Evolutionary conservation across 2,329 filamentous ascomycete genomes (phyloP).

Genomic region (Hymenotorrendiella dingleyae): DNA sequence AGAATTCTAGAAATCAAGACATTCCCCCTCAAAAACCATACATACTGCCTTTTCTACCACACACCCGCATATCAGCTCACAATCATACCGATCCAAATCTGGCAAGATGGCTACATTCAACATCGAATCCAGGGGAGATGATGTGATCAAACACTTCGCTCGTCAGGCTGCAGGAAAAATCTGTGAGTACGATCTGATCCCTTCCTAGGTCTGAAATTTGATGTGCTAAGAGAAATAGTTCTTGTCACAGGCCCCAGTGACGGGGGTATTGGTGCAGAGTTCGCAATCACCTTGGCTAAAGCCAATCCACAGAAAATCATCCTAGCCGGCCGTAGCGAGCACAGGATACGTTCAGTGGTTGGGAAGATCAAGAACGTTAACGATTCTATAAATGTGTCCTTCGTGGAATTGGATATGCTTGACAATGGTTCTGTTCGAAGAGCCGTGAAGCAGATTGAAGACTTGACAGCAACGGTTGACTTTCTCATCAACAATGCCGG

Average conservation of each 20-base stretch:
- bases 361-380: constrained; percentile 10
- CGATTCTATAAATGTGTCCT: constrained; percentile 9
- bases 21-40: too few relatives aligned
- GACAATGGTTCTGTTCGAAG: constrained; percentile 35
- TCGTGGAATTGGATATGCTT: constrained; percentile 32
- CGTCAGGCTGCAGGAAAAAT: constrained; percentile 30
- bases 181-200: background rate
- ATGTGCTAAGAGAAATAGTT: background rate
- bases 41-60: too few relatives aligned
- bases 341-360: constrained; percentile 16
- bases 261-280: constrained; percentile 15
- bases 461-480: constrained; percentile 33
- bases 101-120: constrained; percentile 15
- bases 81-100: too few relatives aligned
- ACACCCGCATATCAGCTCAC: too few relatives aligned
- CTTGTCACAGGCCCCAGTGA: constrained; percentile 18
- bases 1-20: too few relatives aligned
- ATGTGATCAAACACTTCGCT: constrained; percentile 13
- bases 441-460: constrained; percentile 34
- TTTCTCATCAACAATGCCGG: constrained; percentile 40
- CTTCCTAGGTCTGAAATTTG: constrained; percentile 15
- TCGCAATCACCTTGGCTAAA: constrained; percentile 19
- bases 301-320: constrained; percentile 15
- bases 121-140: constrained; percentile 10
- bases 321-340: constrained; percentile 13